Conservation (phyloP, 75 land plant species). For the Larix kaempferi region DNA sequence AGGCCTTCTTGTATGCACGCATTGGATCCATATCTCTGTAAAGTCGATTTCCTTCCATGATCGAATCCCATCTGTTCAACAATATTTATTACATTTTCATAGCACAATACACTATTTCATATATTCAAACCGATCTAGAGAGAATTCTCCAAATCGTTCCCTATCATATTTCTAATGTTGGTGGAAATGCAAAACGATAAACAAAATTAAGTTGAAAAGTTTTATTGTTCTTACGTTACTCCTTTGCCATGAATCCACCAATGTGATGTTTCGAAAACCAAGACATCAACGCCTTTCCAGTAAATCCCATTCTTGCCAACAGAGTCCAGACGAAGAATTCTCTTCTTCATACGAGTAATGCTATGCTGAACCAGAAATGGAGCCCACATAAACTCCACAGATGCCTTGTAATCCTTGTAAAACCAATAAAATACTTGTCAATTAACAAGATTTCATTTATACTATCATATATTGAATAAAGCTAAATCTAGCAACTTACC, state of each 20-base stretch:
- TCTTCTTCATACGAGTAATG: conserved; percentile 1
- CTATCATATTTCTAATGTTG: no score
- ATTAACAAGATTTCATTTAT: no score
- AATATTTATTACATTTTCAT: not conserved
- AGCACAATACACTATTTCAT: not conserved
- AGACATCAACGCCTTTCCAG: conserved; percentile 59
- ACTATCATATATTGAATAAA: no score
- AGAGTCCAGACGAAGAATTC: conserved; percentile 42
- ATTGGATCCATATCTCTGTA: not conserved
- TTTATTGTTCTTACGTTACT: conserved; percentile 18
- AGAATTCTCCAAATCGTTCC: no score
- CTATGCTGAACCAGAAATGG: not conserved
- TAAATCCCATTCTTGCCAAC: conserved; percentile 53
- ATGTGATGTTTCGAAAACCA: conserved; percentile 78
- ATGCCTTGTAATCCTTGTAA: not conserved
- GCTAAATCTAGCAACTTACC: not conserved
- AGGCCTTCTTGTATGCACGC: conserved; percentile 23
- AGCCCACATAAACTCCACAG: not conserved
- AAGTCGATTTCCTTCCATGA: not conserved
- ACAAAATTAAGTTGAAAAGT: not conserved
- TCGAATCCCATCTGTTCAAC: not conserved
- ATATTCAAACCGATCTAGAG: not conserved
- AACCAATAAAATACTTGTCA: no score
- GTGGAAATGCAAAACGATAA: no score
- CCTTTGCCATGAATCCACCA: conserved; percentile 66